Evolutionary conservation across 352 stramenopile species (phyloP).

Genomic region (Phytophthora cryptogea): DNA sequence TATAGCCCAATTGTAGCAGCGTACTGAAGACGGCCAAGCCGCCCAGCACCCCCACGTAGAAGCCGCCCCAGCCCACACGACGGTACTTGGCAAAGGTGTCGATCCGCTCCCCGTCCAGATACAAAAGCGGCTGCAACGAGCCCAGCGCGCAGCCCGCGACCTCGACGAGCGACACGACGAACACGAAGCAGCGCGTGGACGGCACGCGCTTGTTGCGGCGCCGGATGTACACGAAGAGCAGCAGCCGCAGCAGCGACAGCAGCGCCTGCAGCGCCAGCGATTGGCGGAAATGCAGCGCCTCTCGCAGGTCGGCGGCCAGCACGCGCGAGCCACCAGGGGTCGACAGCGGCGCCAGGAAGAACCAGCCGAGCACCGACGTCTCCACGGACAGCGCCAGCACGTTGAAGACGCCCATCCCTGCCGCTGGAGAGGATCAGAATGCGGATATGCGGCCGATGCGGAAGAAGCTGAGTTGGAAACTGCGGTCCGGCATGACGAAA

Average conservation of each 20-base stretch:
- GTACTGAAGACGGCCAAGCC: conserved; percentile 52
- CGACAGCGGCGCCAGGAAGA: conserved; percentile 48
- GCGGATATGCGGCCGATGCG: conserved; percentile 1
- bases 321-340: conserved; percentile 31
- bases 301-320: conserved; percentile 43
- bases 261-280: conserved; percentile 62
- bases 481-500: conserved; percentile 2
- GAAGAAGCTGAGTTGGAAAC: conserved; percentile 29
- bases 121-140: conserved; percentile 71
- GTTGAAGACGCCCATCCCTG: conserved; percentile 71
- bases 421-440: conserved; percentile 6
- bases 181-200: conserved; percentile 79
- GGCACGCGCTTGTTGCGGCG: conserved; percentile 70
- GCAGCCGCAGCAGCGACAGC: conserved; percentile 55
- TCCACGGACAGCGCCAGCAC: conserved; percentile 60
- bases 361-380: conserved; percentile 61
- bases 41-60: conserved; percentile 65
- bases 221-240: conserved; percentile 74
- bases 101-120: conserved; percentile 47
- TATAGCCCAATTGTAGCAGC: conserved; percentile 72
- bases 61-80: conserved; percentile 43
- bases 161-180: conserved; percentile 73
- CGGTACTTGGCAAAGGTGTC: conserved; percentile 56
- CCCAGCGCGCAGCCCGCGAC: conserved; percentile 44
- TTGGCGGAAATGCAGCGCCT: conserved; percentile 58